Conservation (phyloP, 2,329 filamentous ascomycete genomes). For the Epichloe festucae region DNA sequence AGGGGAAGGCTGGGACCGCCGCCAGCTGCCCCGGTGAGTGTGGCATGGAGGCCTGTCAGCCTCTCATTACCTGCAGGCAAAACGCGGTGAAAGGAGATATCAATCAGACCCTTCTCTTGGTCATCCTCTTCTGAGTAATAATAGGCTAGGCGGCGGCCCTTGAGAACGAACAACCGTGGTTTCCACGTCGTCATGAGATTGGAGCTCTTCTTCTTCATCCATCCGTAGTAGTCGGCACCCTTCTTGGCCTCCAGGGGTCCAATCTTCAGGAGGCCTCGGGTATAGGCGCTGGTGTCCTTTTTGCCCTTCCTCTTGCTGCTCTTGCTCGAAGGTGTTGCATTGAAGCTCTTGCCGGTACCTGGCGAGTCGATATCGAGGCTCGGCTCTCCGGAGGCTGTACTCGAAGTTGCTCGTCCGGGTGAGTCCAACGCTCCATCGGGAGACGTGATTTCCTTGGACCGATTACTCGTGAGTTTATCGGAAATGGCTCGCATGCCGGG, state of each 20-base stretch:
- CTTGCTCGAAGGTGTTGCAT: conserved; percentile 34
- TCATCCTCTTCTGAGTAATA: conserved; percentile 91
- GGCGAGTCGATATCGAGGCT: conserved; percentile 73
- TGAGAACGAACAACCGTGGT: conserved; percentile 85
- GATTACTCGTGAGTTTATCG: conserved; percentile 51
- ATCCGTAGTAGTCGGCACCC: conserved; percentile 84
- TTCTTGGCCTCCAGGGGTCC: conserved; percentile 71
- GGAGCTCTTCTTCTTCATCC: conserved; percentile 99
- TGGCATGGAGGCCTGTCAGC: conserved; percentile 80
- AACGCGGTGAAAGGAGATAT: conserved; percentile 96
- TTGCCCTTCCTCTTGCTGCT: conserved; percentile 61
- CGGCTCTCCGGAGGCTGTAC: conserved; percentile 47
- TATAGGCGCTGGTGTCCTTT: conserved; percentile 95
- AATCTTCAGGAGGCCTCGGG: conserved; percentile 70
- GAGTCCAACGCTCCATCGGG: conserved; percentile 46
- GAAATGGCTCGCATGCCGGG: conserved; percentile 76
- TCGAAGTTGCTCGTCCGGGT: conserved; percentile 65
- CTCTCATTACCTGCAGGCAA: conserved; percentile 85
- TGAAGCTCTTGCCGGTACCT: conserved; percentile 46
- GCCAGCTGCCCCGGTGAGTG: conserved; percentile 69
- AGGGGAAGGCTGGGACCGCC: conserved; percentile 45
- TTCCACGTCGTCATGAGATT: conserved; percentile 98
- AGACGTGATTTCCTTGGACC: conserved; percentile 37
- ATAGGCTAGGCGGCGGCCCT: conserved; percentile 81
- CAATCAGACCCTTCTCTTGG: conserved; percentile 89